Evolutionary conservation across 495 filamentous ascomycete genomes (phyloP).

Genomic region (Xylaria cubensis): DNA sequence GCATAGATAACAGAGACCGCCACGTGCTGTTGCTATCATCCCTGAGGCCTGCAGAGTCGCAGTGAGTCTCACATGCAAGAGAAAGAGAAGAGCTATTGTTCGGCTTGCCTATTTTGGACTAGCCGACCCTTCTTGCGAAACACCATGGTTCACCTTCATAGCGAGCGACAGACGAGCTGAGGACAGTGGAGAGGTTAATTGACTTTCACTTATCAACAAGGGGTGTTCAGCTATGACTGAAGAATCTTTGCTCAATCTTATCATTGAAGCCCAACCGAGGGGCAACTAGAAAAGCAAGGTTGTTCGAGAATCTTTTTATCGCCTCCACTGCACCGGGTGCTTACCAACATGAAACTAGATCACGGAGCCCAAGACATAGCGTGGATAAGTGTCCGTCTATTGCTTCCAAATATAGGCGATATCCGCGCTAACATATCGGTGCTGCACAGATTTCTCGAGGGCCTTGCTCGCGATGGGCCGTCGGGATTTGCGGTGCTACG

Average conservation of each 20-base stretch:
- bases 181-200: background rate
- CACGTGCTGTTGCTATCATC: background rate
- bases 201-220: background rate
- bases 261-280: constrained; percentile 17
- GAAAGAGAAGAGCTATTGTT: background rate
- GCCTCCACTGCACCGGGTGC: background rate
- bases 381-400: background rate
- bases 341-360: background rate
- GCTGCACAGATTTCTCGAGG: background rate
- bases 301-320: background rate
- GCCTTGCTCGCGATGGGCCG: background rate
- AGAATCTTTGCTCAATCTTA: constrained; percentile 6
- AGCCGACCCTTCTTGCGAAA: background rate
- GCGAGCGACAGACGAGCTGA: background rate
- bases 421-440: background rate
- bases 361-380: background rate
- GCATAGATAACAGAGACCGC: background rate
- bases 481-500: background rate
- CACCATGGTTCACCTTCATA: constrained; percentile 8
- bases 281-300: background rate
- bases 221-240: background rate
- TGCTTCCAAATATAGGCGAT: constrained; percentile 2
- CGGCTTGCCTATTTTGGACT: constrained; percentile 11
- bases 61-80: background rate
- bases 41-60: background rate